Base-by-base conservation (phyloP, 1,284 basidiomycete genomes). In the Pterula multifida region DNA sequence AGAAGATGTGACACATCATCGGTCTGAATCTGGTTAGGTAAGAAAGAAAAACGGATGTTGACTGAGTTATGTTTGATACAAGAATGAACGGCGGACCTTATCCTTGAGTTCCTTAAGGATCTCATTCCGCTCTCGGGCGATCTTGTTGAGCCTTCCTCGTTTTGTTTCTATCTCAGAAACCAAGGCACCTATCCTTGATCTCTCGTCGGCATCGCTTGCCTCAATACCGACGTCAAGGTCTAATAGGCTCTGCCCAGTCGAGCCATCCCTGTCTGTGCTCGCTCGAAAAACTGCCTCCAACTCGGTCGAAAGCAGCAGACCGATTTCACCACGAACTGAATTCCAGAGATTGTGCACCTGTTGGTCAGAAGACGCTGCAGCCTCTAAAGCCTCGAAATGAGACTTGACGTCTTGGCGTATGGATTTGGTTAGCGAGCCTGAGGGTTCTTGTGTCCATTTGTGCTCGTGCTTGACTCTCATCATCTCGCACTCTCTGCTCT, bases 1-100 rank as follows among this genome's bases (percentile, higher is more conserved):
- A 98, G 77, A 0, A 97, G 72, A 61, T 96, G 92, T 0, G 94
- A 98, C 6, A 98, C 95, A 59, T 98, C 96, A 66, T 98, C 96
- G 25, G 76, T 75, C 77, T 97, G 96, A 45, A 98, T 80, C 90
- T 94, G 60, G n/a, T n/a, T 1, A 28, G 45, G 35, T 9, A 15
- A 2, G 26, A 19, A 26, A 3, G 17, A 26, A 17, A 39, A 46
- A 36, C 44, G 45, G 15, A 35, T 52, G 15, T 49, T 50, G 28
- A 53, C 39, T 15, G 12, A 36, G 17, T 47, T 21, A 36, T 45
- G 49, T 36, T 36, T 49, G 15, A 17, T 23, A 36, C 11, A 48
- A n/a, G n/a, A n/a, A n/a, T n/a, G n/a, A n/a, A n/a, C n/a, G n/a
- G n/a, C n/a, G n/a, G 48, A 87, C 89, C 76, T 90, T 92, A 46